phyloP scores from a whole-genome alignment of 352 stramenopile genomes.

The Phytophthora parvispora region DNA sequence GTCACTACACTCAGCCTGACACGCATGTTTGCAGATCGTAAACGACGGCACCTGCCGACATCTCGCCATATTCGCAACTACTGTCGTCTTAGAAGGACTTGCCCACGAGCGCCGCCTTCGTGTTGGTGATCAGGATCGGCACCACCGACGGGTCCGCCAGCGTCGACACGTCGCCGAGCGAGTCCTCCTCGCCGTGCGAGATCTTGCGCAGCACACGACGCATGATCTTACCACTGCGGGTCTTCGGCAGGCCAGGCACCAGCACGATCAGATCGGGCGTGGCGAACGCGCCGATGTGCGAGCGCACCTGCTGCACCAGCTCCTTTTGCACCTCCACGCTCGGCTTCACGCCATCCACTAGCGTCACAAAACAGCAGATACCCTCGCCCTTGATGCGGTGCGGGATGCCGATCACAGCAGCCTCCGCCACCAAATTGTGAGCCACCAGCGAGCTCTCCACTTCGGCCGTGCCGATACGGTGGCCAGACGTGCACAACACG shows the following conservation, averaged over 20 bases:
- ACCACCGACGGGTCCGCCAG: slow-evolving; percentile 97
- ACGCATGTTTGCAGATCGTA: slow-evolving; percentile 18
- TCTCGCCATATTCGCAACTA: background rate
- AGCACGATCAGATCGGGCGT: slow-evolving; percentile 97
- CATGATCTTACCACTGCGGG: slow-evolving; percentile 99
- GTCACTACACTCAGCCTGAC: slow-evolving; percentile 19
- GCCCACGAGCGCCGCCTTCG: slow-evolving; percentile 73
- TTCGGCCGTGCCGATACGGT: slow-evolving; percentile 93
- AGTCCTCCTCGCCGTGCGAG: slow-evolving; percentile 94
- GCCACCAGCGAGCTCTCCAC: slow-evolving; percentile 92
- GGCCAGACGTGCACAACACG: slow-evolving; percentile 95
- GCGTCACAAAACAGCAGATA: slow-evolving; percentile 96
- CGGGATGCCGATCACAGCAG: slow-evolving; percentile 95
- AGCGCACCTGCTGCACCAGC: slow-evolving; percentile 86
- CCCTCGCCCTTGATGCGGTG: slow-evolving; percentile 98
- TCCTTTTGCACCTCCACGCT: slow-evolving; percentile 62
- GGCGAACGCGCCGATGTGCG: slow-evolving; percentile 97
- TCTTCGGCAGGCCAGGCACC: slow-evolving; percentile 94
- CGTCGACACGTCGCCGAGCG: slow-evolving; percentile 97
- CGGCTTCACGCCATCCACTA: slow-evolving; percentile 86
- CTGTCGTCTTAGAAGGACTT: slow-evolving; percentile 65
- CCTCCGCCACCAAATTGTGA: slow-evolving; percentile 94
- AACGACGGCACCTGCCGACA: too few species aligned
- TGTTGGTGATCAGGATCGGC: slow-evolving; percentile 93
- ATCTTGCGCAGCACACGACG: slow-evolving; percentile 99